Evolutionary conservation across 257 asterid species (phyloP).

Genomic region (Capsicum chinense): DNA sequence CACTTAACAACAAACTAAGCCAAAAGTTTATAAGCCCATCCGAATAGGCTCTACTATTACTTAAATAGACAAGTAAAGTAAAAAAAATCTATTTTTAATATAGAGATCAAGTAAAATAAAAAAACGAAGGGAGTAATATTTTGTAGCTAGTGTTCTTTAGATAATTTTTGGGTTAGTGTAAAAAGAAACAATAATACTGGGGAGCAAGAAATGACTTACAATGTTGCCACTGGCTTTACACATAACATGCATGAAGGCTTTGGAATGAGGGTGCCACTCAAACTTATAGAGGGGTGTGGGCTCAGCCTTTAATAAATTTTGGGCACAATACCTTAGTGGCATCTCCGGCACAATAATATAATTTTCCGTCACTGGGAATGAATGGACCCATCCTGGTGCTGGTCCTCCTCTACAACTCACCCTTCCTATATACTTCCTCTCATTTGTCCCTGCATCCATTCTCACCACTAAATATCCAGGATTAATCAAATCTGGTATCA

Average conservation of each 20-base stretch:
- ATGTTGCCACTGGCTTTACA: conserved; percentile 81
- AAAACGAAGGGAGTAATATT: no score
- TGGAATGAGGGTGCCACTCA: conserved; percentile 86
- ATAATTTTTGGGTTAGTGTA: neutral
- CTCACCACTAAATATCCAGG: conserved; percentile 80
- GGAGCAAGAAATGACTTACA: conserved; percentile 44
- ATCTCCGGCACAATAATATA: conserved; percentile 93
- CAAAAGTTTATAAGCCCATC: no score
- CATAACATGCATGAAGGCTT: conserved; percentile 83
- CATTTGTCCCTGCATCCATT: conserved; percentile 82
- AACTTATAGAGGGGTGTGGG: conserved; percentile 94
- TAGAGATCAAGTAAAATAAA: no score
- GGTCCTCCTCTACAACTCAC: conserved; percentile 86
- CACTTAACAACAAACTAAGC: no score
- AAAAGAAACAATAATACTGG: neutral
- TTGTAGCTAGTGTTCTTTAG: neutral
- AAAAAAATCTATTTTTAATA: no score
- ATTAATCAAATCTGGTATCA: conserved; percentile 78
- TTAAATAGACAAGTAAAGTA: no score
- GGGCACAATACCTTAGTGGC: conserved; percentile 92
- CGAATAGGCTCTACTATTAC: no score
- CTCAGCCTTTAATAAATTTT: conserved; percentile 83
- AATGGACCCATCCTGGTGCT: conserved; percentile 94
- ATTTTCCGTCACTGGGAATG: conserved; percentile 87
- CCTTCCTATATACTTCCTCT: conserved; percentile 74